A percentile compares a stretch with the other conserved stretches of the same genome.
phyloP scores from a whole-genome alignment of 208 protist genomes.

The Leptomonas seymouri region DNA sequence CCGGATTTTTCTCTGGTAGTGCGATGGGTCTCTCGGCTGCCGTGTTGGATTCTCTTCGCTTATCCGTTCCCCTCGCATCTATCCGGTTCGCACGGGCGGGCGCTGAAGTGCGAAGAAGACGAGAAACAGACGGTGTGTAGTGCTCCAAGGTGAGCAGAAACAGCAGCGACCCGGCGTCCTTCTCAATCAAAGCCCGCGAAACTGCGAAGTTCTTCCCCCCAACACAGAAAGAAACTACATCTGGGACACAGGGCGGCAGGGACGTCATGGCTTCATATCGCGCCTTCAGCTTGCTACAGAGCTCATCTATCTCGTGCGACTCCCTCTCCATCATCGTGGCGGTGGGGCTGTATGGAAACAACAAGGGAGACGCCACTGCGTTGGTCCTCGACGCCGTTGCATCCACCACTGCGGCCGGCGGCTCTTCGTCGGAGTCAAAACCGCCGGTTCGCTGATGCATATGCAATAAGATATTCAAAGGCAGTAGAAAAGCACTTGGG shows the following conservation, averaged over 20 bases:
- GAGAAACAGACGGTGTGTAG: slow-evolving; percentile 17
- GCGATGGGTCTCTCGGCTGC: slow-evolving; percentile 22
- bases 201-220: slow-evolving; percentile 50
- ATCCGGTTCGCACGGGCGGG: not conserved
- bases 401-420: slow-evolving; percentile 14
- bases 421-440: slow-evolving; percentile 26
- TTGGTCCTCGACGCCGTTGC: not conserved
- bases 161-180: slow-evolving; percentile 70
- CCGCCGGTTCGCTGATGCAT: not conserved
- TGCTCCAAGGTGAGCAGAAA: slow-evolving; percentile 49
- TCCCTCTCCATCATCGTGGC: not conserved
- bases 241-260: slow-evolving; percentile 44
- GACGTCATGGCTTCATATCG: slow-evolving; percentile 27
- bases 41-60: not conserved
- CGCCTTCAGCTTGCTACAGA: slow-evolving; percentile 12
- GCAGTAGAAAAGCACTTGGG: not conserved
- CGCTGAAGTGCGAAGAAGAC: not conserved
- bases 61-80: not conserved
- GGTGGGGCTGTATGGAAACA: not conserved
- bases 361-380: no score
- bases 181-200: slow-evolving; percentile 35
- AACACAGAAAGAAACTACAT: slow-evolving; percentile 55
- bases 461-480: not conserved
- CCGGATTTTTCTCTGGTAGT: slow-evolving; percentile 39
- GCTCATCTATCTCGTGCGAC: slow-evolving; percentile 10